Conservation (phyloP, 129 eudicot species). For the Cynara cardunculus region DNA sequence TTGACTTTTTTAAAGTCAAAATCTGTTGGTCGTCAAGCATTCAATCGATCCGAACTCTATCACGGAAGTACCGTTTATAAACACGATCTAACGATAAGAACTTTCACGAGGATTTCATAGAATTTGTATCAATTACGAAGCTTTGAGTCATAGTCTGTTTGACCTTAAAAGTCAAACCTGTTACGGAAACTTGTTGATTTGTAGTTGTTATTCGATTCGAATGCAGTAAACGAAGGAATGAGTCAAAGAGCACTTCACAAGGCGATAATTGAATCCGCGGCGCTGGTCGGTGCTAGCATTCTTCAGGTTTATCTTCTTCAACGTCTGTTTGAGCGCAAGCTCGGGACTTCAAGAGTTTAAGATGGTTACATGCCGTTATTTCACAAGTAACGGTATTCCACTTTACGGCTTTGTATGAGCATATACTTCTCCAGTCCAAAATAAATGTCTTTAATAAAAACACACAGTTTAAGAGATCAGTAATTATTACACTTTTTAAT, state of each 20-base stretch:
- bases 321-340: constrained; percentile 71
- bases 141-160: constrained; percentile 2
- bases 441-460: neutral
- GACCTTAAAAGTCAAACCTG: constrained; percentile 14
- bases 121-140: neutral
- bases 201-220: neutral
- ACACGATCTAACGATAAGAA: neutral
- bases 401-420: constrained; percentile 9
- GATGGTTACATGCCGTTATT: constrained; percentile 1
- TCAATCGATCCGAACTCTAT: neutral
- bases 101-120: neutral
- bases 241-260: constrained; percentile 77
- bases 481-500: neutral
- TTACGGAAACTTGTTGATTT: neutral
- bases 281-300: constrained; percentile 68
- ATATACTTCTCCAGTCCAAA: neutral
- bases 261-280: constrained; percentile 72
- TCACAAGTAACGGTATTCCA: neutral
- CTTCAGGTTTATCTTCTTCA: constrained; percentile 74
- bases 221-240: constrained; percentile 82
- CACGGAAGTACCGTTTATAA: neutral
- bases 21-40: neutral
- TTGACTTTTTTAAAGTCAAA: constrained; percentile 14
- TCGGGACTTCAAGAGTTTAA: constrained; percentile 64
- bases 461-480: neutral